Evolutionary conservation across 2,329 filamentous ascomycete species (phyloP).

Genomic region (Pyrenophora teres): DNA sequence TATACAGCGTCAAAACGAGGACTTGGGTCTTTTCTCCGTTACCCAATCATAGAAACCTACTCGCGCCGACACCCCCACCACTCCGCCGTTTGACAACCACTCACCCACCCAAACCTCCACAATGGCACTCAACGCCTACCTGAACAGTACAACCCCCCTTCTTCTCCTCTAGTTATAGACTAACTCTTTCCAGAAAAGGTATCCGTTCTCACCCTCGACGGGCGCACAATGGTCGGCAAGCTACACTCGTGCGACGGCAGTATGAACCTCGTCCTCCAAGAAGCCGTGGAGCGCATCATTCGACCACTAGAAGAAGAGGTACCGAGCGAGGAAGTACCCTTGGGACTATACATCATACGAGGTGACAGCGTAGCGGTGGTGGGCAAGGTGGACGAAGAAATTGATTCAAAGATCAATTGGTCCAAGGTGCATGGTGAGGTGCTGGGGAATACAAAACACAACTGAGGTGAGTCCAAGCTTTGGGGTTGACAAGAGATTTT

Average conservation of each 20-base stretch:
- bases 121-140: conserved; percentile 52
- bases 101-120: conserved; percentile 4
- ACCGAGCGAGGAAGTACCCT: conserved; percentile 75
- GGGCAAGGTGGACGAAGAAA: conserved; percentile 84
- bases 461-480: conserved; percentile 20
- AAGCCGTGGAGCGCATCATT: conserved; percentile 88
- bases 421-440: conserved; percentile 81
- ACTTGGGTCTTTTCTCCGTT: background rate
- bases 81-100: background rate
- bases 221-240: conserved; percentile 75
- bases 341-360: conserved; percentile 88
- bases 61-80: background rate
- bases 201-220: conserved; percentile 88
- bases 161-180: background rate
- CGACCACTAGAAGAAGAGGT: conserved; percentile 82
- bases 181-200: conserved; percentile 72
- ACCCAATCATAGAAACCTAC: too few species aligned
- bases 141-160: conserved; percentile 45
- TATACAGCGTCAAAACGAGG: background rate
- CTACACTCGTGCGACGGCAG: conserved; percentile 86
- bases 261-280: conserved; percentile 86
- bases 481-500: background rate
- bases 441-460: conserved; percentile 83
- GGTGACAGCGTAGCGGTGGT: conserved; percentile 94
- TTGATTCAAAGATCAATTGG: conserved; percentile 94